Evolutionary conservation across 306 rosid genomes (phyloP), one percentile per base, ranked within the genome.

Genomic region (Quercus mongolica): DNA sequence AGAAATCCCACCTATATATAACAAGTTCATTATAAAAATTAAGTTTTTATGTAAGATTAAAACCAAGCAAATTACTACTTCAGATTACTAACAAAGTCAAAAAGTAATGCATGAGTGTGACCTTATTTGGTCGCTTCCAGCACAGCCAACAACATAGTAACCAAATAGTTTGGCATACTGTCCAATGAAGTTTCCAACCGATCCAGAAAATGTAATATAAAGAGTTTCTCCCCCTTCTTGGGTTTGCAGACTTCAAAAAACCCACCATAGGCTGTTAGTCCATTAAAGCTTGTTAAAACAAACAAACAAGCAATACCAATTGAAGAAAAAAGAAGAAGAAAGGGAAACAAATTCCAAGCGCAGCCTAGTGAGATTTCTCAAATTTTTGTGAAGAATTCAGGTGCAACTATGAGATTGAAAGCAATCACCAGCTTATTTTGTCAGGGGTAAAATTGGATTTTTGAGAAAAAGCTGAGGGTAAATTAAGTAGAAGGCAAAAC

Each of bases 71-170:
- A 56, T 30, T 31, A 38, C 10, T 31, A 6, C 18, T 56, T 35
- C 31, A 38, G 74, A 23, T 26, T 2, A 0, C n/a, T 5, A 31
- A 11, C 56, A 67, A 38, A 38, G 44, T 38, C 9, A 6, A 2
- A 31, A 19, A 17, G 6, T n/a, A 23, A 46, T 56, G 18, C 63
- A 19, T 6, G 20, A 7, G n/a, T 23, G 12, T 33, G 5, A 94
- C 98, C 96, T 94, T 94, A 90, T 92, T 77, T 88, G 70, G 3
- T 87, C 70, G 76, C 82, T 89, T 62, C 94, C 90, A 46, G 91
- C 91, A 58, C 85, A 85, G 4, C 97, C 96, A 82, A 94, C 96
- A 68, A 92, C 97, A 62, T 92, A 86, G 80, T 97, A 92, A 70
- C 97, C 97, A 4, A 80, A 79, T 13, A 86, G 86, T 70, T 90